Base-by-base conservation (phyloP, 768 basidiomycete genomes). In the Mycena haematopus region DNA sequence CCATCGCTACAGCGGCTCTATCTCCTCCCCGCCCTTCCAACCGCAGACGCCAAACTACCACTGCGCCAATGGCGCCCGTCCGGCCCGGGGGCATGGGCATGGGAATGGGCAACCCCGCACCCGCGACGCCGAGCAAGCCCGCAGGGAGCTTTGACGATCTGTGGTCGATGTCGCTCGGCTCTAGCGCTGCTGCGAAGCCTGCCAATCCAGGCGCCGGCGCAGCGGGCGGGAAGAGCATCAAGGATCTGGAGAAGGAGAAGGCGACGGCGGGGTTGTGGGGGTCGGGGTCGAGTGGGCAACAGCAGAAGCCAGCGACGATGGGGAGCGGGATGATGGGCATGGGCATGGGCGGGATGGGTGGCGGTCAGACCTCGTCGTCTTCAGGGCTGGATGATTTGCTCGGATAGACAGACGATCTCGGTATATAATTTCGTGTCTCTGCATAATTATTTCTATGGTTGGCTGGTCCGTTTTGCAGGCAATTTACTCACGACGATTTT, bases 201-300 rank as follows among this genome's bases (percentile, higher is more conserved):
- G 58, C 63, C 40, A 82, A 83, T 51, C 72, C 84, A 2, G 72
- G 75, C 21, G 71, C 72, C 2, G 62, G 69, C 22, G 68, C 25
- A n/a, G 29, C 25, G 42, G 72, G 73, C 0, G 80, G 80, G 40
- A 94, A 95, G 81, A 91, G 89, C 46, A 96, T 96, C 71, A 91
- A 91, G 75, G 95, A 94, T 70, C 73, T 97, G 66, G 91, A 93
- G 77, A 88, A 86, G 77, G 95, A 96, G 79, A 95, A 95, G 79
- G 84, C 88, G 3, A 84, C 84, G 72, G 87, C 89, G 22, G 86
- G 85, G 11, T 84, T 97, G 35, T 97, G 95, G 95, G 92, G 90
- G 27, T 62, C 60, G 27, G 47, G 40, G 40, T 5, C 60, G 68
- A 67, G 44, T 57, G 51, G 15, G 57, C 56, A 47, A 60, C 36